Evolutionary conservation across 2,329 filamentous ascomycete species (phyloP).

Genomic region (Penicillium corylophilum): DNA sequence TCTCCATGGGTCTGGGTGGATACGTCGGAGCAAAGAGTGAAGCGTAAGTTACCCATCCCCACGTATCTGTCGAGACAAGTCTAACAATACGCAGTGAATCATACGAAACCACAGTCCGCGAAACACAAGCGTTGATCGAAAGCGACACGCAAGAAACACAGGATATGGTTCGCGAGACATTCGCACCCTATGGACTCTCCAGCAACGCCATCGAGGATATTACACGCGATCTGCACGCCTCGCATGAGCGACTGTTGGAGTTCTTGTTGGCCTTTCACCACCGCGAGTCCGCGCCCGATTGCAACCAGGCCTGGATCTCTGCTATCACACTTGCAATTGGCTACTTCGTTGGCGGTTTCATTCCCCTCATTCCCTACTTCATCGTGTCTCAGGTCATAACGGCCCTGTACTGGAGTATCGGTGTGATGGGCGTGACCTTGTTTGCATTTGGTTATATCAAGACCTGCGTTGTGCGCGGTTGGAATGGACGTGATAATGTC

Average conservation of each 20-base stretch:
- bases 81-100: slow-evolving; percentile 36
- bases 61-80: background rate
- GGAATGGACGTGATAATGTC: slow-evolving; percentile 47
- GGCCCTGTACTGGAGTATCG: slow-evolving; percentile 52
- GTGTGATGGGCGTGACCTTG: slow-evolving; percentile 43
- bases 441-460: slow-evolving; percentile 46
- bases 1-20: slow-evolving; percentile 76
- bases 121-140: slow-evolving; percentile 43
- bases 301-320: slow-evolving; percentile 50
- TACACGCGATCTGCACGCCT: slow-evolving; percentile 37
- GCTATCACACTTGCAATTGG: slow-evolving; percentile 66
- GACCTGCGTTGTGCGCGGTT: slow-evolving; percentile 48
- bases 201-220: slow-evolving; percentile 36
- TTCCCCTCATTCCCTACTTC: slow-evolving; percentile 72
- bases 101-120: slow-evolving; percentile 46
- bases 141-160: slow-evolving; percentile 38
- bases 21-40: slow-evolving; percentile 62
- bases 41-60: slow-evolving; percentile 38
- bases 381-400: slow-evolving; percentile 48
- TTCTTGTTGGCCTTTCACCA: slow-evolving; percentile 53
- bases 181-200: slow-evolving; percentile 43
- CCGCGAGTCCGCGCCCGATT: slow-evolving; percentile 45
- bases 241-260: slow-evolving; percentile 41
- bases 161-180: slow-evolving; percentile 42
- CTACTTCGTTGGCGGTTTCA: slow-evolving; percentile 68